Base-by-base conservation (phyloP, 257 asterid genomes). In the Buddleja alternifolia region DNA sequence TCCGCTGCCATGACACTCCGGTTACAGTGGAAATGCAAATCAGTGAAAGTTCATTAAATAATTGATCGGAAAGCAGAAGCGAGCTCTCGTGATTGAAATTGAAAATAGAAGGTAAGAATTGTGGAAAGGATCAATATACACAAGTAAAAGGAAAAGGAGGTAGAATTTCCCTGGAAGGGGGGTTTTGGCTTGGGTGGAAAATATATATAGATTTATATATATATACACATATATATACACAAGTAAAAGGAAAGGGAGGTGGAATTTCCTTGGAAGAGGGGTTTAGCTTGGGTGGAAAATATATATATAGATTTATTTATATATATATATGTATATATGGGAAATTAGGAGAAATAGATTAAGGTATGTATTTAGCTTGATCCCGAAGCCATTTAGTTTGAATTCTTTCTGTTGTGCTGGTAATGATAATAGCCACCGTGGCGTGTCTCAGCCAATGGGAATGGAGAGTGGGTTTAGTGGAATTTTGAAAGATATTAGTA, bases 1-100 rank as follows among this genome's bases (percentile, higher is more conserved):
- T 81, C 99, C 75, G 91, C 99, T 74, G 91, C 95, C 96, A 93
- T 90, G 72, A 75, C 78, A 75, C 82, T 81, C 67, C 75, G 36
- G 71, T 63, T 66, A 54, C 71, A 56, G 70, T 63, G 8, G 60
- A 45, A 47, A 29, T 61, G 46, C 58, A 44, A 73, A 80, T 85
- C 87, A 86, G 85, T 53, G 64, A 72, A 68, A 75, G 71, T 16
- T 66, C 82, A 82, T 84, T 36, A 61, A 67, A 56, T 10, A 8
- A 61, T 53, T 63, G 71, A 81, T 79, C 78, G 63, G 79, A 76
- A 76, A 81, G 81, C 81, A 61, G 46, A 57, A 56, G 23, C 60
- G 56, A 75, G 81, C 84, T 80, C 78, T 73, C 77, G 77, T 51
- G 45, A 34, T 54, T 45, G 60, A 52, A 40, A 48, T 23, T 25